Evolutionary conservation across 768 basidiomycete species (phyloP).

Genomic region (Tylopilus sp.): DNA sequence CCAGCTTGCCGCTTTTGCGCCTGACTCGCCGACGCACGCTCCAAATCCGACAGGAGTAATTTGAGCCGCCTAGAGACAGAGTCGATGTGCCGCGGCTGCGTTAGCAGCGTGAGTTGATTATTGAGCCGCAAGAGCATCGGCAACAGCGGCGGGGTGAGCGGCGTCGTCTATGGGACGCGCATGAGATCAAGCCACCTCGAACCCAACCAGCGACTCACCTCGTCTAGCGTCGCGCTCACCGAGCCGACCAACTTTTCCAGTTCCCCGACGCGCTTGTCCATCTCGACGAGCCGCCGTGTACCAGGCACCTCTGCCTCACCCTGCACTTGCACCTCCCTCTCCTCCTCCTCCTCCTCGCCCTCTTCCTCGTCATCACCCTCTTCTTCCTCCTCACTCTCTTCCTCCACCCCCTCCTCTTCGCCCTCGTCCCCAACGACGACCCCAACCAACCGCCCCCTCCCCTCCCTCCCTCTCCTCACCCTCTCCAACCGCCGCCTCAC

Average conservation of each 20-base stretch:
- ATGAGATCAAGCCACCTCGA: slow-evolving; percentile 2
- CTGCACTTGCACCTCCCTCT: no score
- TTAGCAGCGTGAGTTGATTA: slow-evolving; percentile 80
- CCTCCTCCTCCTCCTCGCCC: neutral
- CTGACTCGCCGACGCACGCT: slow-evolving; percentile 59
- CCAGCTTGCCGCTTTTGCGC: slow-evolving; percentile 21
- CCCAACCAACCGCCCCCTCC: slow-evolving; percentile 60
- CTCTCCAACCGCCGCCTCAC: slow-evolving; percentile 66
- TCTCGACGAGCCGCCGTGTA: slow-evolving; percentile 55
- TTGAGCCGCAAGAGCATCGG: slow-evolving; percentile 80
- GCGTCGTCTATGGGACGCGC: slow-evolving; percentile 48
- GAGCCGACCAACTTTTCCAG: slow-evolving; percentile 84
- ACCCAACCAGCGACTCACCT: slow-evolving; percentile 46
- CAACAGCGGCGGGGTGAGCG: slow-evolving; percentile 76
- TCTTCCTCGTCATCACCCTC: neutral
- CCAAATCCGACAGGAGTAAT: slow-evolving; percentile 87
- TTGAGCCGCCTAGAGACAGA: slow-evolving; percentile 93
- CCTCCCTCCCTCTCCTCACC: slow-evolving; percentile 63
- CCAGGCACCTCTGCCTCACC: slow-evolving; percentile 40
- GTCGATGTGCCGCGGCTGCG: slow-evolving; percentile 95
- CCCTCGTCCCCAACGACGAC: slow-evolving; percentile 41
- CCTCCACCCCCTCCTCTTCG: neutral
- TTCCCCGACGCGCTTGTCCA: slow-evolving; percentile 81
- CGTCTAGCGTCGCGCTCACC: slow-evolving; percentile 73
- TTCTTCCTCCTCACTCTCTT: neutral